Percentiles rank a stretch among this genome's conserved stretches.
phyloP scores from a whole-genome alignment of 768 basidiomycete genomes.

The Artomyces pyxidatus region DNA sequence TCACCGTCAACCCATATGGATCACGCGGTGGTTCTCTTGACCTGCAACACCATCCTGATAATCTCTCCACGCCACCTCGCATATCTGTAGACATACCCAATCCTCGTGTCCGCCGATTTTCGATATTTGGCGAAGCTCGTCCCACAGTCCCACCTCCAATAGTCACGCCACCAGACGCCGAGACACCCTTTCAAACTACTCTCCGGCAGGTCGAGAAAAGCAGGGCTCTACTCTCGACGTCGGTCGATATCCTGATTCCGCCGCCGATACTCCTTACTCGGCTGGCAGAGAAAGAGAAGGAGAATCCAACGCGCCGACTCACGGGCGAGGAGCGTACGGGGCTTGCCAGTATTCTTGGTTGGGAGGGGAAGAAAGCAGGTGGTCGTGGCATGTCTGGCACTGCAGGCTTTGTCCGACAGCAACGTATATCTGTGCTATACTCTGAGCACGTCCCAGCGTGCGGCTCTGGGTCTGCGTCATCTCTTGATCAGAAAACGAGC shows the following conservation, averaged over 20 bases:
- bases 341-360: slow-evolving; percentile 48
- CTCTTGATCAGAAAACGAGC: background rate
- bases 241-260: slow-evolving; percentile 38
- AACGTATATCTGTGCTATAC: slow-evolving; percentile 45
- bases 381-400: slow-evolving; percentile 39
- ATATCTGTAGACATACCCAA: slow-evolving; percentile 24
- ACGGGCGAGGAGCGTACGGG: slow-evolving; percentile 51
- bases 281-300: slow-evolving; percentile 43
- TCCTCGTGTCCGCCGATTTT: slow-evolving; percentile 12
- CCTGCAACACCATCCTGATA: slow-evolving; percentile 19
- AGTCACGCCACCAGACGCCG: background rate
- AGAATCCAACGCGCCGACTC: slow-evolving; percentile 30
- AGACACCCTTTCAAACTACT: slow-evolving; percentile 30
- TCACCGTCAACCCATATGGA: slow-evolving; percentile 18
- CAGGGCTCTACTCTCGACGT: slow-evolving; percentile 41
- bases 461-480: too few relatives aligned
- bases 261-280: slow-evolving; percentile 41
- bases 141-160: background rate
- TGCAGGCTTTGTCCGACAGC: slow-evolving; percentile 48
- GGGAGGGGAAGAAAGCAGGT: slow-evolving; percentile 39
- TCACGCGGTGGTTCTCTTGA: slow-evolving; percentile 35
- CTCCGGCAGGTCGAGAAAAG: slow-evolving; percentile 34
- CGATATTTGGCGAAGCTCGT: slow-evolving; percentile 12
- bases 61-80: slow-evolving; percentile 10
- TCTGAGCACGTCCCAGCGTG: slow-evolving; percentile 29